Evolutionary conservation across 2,329 filamentous ascomycete genomes (phyloP).

Genomic region (Venturia pyrina): DNA sequence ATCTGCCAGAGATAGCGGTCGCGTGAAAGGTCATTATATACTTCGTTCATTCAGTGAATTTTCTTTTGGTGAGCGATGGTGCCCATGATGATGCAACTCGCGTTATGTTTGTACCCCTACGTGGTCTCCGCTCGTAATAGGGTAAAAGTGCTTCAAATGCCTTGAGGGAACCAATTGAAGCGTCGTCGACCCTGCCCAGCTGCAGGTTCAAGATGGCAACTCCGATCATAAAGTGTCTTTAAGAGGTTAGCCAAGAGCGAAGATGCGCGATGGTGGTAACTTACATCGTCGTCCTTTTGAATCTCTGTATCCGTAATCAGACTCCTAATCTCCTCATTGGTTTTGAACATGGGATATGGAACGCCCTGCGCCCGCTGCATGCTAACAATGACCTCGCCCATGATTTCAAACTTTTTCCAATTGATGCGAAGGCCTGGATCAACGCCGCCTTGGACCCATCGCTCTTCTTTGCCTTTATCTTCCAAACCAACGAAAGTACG

Average conservation of each 20-base stretch:
- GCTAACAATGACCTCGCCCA: slow-evolving; percentile 82
- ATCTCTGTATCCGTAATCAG: slow-evolving; percentile 75
- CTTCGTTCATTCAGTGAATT: neutral
- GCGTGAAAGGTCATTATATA: neutral
- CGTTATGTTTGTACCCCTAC: neutral
- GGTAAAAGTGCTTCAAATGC: neutral
- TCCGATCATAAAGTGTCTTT: slow-evolving; percentile 4
- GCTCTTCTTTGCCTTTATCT: slow-evolving; percentile 15
- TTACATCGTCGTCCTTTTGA: slow-evolving; percentile 77
- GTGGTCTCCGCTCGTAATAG: too few species aligned
- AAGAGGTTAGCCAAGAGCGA: neutral
- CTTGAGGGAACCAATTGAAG: slow-evolving; percentile 9
- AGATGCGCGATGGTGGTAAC: slow-evolving; percentile 21
- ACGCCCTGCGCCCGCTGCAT: slow-evolving; percentile 86
- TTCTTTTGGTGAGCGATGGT: neutral
- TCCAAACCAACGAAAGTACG: slow-evolving; percentile 67
- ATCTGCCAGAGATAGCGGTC: slow-evolving; percentile 4
- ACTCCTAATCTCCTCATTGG: slow-evolving; percentile 60
- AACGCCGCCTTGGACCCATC: neutral
- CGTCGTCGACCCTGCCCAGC: neutral
- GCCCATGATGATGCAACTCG: neutral
- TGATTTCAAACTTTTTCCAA: slow-evolving; percentile 96
- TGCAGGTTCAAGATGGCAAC: slow-evolving; percentile 9
- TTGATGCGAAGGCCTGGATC: slow-evolving; percentile 57
- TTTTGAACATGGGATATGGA: slow-evolving; percentile 63